Conservation (phyloP, 2,329 filamentous ascomycete genomes). For the Magnaporthiopsis rhizophila region DNA sequence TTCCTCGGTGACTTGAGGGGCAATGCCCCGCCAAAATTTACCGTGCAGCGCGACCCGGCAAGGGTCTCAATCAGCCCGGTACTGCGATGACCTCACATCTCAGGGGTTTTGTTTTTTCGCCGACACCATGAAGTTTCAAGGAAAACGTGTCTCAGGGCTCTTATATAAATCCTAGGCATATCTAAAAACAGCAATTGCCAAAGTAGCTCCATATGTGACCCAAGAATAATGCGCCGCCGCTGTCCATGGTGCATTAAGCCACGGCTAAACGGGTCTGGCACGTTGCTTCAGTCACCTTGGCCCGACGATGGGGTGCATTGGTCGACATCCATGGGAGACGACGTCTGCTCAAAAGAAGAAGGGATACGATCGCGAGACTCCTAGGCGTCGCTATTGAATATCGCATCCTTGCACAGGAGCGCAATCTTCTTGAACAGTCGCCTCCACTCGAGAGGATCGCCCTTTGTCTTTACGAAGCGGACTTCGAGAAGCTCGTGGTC, state of each 20-base stretch:
- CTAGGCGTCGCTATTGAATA: slow-evolving; percentile 50
- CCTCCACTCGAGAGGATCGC: slow-evolving; percentile 93
- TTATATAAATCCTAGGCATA: neutral
- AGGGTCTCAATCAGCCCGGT: neutral
- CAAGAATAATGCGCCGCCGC: neutral
- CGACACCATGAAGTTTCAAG: neutral
- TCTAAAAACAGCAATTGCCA: neutral
- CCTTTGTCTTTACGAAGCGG: slow-evolving; percentile 87
- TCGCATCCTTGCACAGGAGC: slow-evolving; percentile 75
- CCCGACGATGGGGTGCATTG: neutral
- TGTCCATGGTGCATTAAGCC: neutral
- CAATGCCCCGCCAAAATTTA: neutral
- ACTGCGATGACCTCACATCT: neutral
- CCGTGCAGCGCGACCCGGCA: neutral
- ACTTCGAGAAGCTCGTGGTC: slow-evolving; percentile 66
- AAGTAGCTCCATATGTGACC: neutral
- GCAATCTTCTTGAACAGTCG: slow-evolving; percentile 96
- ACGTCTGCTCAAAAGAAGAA: neutral
- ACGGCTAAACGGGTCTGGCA: neutral
- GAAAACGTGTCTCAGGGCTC: too few species aligned
- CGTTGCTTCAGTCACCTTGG: neutral
- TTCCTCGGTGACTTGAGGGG: neutral
- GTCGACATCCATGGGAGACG: neutral
- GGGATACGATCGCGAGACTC: neutral
- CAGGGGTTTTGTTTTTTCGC: neutral